These are phyloP conservation scores for Gracilaria gracilis DNA, from an alignment of 23 red algal genomes.

Conservation along the genomic window DNA sequence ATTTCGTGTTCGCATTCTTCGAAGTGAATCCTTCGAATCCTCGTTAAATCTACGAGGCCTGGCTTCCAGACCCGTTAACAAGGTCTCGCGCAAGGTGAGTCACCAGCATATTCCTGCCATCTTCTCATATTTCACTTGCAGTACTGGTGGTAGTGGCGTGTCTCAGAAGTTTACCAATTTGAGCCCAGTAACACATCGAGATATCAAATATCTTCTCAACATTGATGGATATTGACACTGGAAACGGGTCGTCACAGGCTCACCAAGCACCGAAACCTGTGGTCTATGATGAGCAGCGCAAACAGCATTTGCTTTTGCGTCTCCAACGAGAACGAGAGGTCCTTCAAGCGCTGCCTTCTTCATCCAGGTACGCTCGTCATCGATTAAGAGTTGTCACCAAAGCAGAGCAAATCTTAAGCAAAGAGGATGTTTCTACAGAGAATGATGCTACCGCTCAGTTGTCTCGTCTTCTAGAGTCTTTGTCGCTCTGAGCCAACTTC, in stretches of 20 bases:
- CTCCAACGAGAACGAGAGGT: slow-evolving; percentile 6
- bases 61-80: too few relatives aligned
- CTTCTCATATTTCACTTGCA: too few relatives aligned
- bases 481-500: slow-evolving; percentile 12
- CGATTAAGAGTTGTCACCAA: slow-evolving; percentile 26
- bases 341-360: slow-evolving; percentile 11
- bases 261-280: neutral
- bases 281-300: slow-evolving; percentile 24
- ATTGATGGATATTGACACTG: neutral
- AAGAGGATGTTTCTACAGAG: neutral
- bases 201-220: too few relatives aligned
- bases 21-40: too few relatives aligned
- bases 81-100: too few relatives aligned
- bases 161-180: too few relatives aligned
- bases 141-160: too few relatives aligned
- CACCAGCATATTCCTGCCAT: too few relatives aligned
- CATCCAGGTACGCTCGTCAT: slow-evolving; percentile 20
- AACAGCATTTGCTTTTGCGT: slow-evolving; percentile 1
- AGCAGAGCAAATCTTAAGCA: slow-evolving; percentile 7
- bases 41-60: too few relatives aligned
- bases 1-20: too few relatives aligned
- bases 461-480: neutral
- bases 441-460: slow-evolving; percentile 1
- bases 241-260: neutral
- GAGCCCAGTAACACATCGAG: too few relatives aligned